Base-by-base conservation (phyloP, 495 filamentous ascomycete species). In the Antarctomyces pellizariae region DNA sequence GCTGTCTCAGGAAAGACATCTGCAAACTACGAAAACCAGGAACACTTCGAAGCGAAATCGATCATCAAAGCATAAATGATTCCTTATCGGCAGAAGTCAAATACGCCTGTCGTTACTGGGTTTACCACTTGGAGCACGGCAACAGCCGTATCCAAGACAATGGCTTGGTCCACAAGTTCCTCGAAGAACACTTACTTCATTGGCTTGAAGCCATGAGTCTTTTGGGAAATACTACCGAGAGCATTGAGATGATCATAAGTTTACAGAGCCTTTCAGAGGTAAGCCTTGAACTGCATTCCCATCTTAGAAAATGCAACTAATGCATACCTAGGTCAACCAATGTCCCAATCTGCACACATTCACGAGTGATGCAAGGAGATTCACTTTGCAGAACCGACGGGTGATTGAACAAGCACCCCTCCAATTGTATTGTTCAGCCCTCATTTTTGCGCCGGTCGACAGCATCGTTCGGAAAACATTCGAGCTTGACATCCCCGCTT, bases 51-150 rank as follows among this genome's bases (percentile, higher is more conserved):
- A 30, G 0, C 0, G 35, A 49, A 2, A 38, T 56, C 10, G 25
- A 42, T 29, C 1, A 5, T 15, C 11, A 30, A 7, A 24, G 4
- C n/a, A 41, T 52, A 24, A 11, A 20, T 5, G 8, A 45, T 0
- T 27, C 28, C 30, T 25, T 60, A 11, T 34, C 42, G 26, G 40
- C 34, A 3, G 16, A 30, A 18, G 17, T 37, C 24, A 37, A 34
- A 13, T 56, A 56, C 27, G 35, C 49, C 3, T 54, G 49, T 28
- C 13, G 47, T 20, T 45, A 44, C 29, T 56, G 47, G 51, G 30
- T 41, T 26, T 36, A 48, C 15, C 51, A 54, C 35, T 25, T 47
- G 9, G 12, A 13, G 2, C 20, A 25, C 16, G 15, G 20, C 20
- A 14, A 26, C 8, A 10, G 7, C 18, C 15, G 21, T 11, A 29